Percentiles rank a stretch among this genome's conserved stretches.
Conservation (phyloP, 306 rosid genomes). For the Sophora flavescens region DNA sequence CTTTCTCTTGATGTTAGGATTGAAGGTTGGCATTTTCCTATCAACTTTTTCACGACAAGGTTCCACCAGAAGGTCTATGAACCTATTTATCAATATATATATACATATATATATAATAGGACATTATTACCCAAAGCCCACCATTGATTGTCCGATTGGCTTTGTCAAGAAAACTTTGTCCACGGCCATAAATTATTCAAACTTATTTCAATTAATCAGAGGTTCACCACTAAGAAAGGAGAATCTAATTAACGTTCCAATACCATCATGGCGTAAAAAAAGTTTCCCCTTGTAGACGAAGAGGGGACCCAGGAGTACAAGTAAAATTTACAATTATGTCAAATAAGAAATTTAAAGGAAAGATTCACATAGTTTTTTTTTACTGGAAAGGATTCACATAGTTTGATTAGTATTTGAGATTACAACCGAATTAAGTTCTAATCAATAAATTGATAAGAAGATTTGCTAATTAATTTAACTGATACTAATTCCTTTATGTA, state of each 20-base stretch:
- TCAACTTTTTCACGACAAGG: constrained; percentile 54
- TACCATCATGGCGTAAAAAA: constrained; percentile 27
- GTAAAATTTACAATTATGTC: constrained; percentile 5
- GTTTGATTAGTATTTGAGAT: too few relatives aligned
- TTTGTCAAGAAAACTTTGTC: constrained; percentile 13
- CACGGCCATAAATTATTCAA: too few relatives aligned
- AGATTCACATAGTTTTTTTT: too few relatives aligned
- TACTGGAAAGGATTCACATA: too few relatives aligned
- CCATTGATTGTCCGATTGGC: constrained; percentile 29
- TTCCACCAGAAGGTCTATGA: constrained; percentile 53
- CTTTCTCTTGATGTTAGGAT: constrained; percentile 23
- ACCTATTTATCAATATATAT: constrained; percentile 41
- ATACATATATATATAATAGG: constrained; percentile 32
- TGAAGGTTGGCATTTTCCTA: constrained; percentile 51
- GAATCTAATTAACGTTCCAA: constrained; percentile 30
- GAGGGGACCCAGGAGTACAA: not conserved
- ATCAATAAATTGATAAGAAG: too few relatives aligned
- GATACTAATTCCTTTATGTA: too few relatives aligned
- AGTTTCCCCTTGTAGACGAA: constrained; percentile 1
- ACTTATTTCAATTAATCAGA: too few relatives aligned
- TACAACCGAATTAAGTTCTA: too few relatives aligned
- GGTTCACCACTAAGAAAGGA: not conserved
- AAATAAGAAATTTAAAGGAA: not conserved
- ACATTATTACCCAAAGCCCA: constrained; percentile 32
- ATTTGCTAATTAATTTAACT: too few relatives aligned